These are phyloP conservation scores for Fusarium robinianum DNA, from an alignment of 2,329 filamentous ascomycete genomes.

Conservation along the genomic window DNA sequence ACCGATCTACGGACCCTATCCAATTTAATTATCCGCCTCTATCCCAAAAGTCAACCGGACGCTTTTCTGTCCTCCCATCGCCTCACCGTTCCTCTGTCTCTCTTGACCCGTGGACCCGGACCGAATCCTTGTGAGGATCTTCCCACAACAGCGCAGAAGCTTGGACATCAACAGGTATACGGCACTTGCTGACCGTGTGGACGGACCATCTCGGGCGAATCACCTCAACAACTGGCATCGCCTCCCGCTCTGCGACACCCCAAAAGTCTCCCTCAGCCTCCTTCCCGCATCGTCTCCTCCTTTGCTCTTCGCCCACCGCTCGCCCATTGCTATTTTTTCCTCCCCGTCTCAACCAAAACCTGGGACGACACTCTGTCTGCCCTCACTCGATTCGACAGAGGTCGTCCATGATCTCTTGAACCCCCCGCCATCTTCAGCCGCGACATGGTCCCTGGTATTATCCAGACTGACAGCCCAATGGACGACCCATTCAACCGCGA, in stretches of 20 bases:
- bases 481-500: constrained; percentile 34
- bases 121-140: constrained; percentile 9
- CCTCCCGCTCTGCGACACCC: constrained; percentile 19
- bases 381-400: constrained; percentile 26
- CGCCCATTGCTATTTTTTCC: constrained; percentile 8
- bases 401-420: constrained; percentile 38
- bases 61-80: neutral
- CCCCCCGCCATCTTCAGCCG: constrained; percentile 9
- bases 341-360: constrained; percentile 19
- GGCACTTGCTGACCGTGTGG: constrained; percentile 26
- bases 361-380: constrained; percentile 36
- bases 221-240: constrained; percentile 19
- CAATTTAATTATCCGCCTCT: constrained; percentile 18
- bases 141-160: constrained; percentile 18
- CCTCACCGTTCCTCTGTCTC: constrained; percentile 12
- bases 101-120: constrained; percentile 17
- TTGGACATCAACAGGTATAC: constrained; percentile 27
- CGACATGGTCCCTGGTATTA: constrained; percentile 41
- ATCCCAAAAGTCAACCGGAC: constrained; percentile 7
- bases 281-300: constrained; percentile 9
- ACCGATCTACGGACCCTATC: constrained; percentile 22
- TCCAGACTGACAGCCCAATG: constrained; percentile 40
- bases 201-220: constrained; percentile 27
- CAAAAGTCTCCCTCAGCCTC: constrained; percentile 15
- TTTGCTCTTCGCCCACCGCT: constrained; percentile 4